Evolutionary conservation across 2,329 filamentous ascomycete genomes (phyloP).

Genomic region (Phialocephala sp.): DNA sequence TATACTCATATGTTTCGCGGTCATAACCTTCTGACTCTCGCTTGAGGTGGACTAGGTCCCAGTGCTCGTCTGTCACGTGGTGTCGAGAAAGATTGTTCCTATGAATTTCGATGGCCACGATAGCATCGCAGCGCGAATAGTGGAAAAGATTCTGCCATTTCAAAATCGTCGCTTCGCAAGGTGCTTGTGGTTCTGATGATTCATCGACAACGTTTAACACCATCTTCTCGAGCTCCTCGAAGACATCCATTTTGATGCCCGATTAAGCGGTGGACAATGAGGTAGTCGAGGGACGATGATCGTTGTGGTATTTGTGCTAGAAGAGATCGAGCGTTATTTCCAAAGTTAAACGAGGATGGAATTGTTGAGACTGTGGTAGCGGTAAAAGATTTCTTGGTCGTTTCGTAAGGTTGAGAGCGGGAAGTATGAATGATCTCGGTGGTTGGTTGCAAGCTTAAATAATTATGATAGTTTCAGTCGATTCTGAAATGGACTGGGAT

Average conservation of each 20-base stretch:
- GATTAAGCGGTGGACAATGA: no score
- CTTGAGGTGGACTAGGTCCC: background rate
- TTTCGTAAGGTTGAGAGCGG: no score
- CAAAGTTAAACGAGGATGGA: no score
- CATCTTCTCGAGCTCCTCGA: conserved; percentile 8
- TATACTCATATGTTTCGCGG: conserved; percentile 8
- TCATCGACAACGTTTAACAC: background rate
- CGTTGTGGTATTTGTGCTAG: no score
- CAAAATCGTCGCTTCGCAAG: background rate
- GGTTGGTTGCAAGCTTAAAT: no score
- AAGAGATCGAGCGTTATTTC: no score
- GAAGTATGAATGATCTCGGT: no score
- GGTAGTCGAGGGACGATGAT: no score
- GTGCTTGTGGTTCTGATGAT: background rate
- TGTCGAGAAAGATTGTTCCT: background rate
- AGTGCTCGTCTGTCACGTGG: background rate
- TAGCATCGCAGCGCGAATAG: background rate
- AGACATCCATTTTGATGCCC: conserved; percentile 38
- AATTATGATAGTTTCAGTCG: no score
- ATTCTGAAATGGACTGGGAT: no score
- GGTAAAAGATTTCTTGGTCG: no score
- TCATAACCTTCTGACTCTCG: background rate
- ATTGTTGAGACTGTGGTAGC: no score
- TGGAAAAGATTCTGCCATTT: conserved; percentile 3
- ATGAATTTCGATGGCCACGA: background rate